Evolutionary conservation across 768 basidiomycete species (phyloP).

Genomic region (Termitomyces sp.): DNA sequence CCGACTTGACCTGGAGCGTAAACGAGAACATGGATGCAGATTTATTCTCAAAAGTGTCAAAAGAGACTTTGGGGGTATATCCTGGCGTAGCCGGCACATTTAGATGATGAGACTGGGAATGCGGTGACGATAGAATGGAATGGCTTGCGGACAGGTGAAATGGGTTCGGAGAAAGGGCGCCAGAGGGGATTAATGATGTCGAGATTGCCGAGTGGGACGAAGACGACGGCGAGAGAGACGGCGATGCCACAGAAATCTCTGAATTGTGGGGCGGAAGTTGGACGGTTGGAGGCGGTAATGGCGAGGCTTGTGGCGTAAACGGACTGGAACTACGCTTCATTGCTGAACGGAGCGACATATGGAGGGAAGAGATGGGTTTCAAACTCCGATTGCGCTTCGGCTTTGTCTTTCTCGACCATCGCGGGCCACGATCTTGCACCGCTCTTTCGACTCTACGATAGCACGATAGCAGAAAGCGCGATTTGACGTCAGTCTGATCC

Average conservation of each 20-base stretch:
- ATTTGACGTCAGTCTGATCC: not conserved
- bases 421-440: not conserved
- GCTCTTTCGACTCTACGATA: not conserved
- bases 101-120: slow-evolving; percentile 6
- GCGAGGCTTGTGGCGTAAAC: slow-evolving; percentile 19
- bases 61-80: slow-evolving; percentile 72
- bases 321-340: slow-evolving; percentile 39
- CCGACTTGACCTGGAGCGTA: slow-evolving; percentile 79
- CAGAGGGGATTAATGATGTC: slow-evolving; percentile 3
- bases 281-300: slow-evolving; percentile 13
- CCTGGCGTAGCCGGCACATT: slow-evolving; percentile 19
- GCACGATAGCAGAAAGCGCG: not conserved
- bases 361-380: slow-evolving; percentile 6
- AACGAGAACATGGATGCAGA: slow-evolving; percentile 83
- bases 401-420: not conserved
- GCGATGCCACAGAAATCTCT: slow-evolving; percentile 13
- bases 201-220: not conserved
- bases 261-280: slow-evolving; percentile 15
- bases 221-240: slow-evolving; percentile 12
- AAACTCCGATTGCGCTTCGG: slow-evolving; percentile 9
- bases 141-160: not conserved
- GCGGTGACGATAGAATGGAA: slow-evolving; percentile 10
- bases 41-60: slow-evolving; percentile 84
- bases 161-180: not conserved
- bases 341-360: slow-evolving; percentile 43